Evolutionary conservation across 805 yeast species (phyloP), one percentile per base, ranked within the genome.

Genomic region (Metschnikowia sp.): DNA sequence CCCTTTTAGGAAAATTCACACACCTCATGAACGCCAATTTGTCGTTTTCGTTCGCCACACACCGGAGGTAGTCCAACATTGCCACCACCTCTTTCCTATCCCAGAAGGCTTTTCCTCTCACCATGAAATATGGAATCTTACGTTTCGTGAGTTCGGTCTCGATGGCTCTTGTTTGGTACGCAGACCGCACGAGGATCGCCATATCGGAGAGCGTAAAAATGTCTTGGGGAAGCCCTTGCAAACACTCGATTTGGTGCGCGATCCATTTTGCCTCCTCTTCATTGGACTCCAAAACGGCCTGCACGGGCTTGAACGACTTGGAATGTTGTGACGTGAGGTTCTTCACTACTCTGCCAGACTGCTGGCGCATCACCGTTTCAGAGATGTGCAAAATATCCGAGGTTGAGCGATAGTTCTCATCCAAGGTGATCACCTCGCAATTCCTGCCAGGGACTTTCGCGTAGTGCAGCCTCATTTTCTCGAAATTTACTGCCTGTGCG

Each of bases 401-500:
- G 0, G 96, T 82, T 0, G 97, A 89, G 44, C 98, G 74, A 62
- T 92, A 94, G 61, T 90, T 92, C 52, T 84, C 81, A 22, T 75
- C 74, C 40, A 92, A 70, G 9, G 72, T 64, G 1, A 83, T 67
- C 5, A 69, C 57, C 10, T 57, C 54, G n/a, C 67, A 58, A 0
- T 0, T 46, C 13, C 30, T 33, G 28, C 40, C 64, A 50, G 30
- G 64, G 53, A 26, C 30, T 19, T 39, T 10, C 10, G 37, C 11
- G 19, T 79, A 76, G 48, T 69, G 59, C 0, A 54, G 45, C 36
- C 67, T 63, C 87, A 89, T 81, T 11, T 69, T 69, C 36, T 67
- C 66, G 56, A 91, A 88, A 57, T 87, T 90, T 13, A 72, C 68
- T 1, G 84, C 73, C 32, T 82, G 81, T 0, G 97, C 97, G 57